Base-by-base conservation (phyloP, 2,329 filamentous ascomycete species). In the Colletotrichum magnum region DNA sequence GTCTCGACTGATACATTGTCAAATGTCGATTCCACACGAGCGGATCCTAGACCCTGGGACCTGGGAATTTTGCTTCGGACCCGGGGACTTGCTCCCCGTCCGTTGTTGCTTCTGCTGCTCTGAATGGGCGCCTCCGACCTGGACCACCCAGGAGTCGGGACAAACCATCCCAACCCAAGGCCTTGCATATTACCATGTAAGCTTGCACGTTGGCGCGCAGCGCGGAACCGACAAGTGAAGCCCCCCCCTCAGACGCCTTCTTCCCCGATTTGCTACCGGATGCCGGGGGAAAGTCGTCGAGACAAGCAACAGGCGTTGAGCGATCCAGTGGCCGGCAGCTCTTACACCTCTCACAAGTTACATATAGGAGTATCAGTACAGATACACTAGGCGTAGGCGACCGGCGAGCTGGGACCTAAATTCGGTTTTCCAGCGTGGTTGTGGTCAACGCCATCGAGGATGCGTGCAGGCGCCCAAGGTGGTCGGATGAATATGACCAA, bases 221-320 rank as follows among this genome's bases (percentile, higher is more conserved):
- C 15, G 45, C n/a, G 24, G 16, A 36, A 41, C 45, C 57, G 47
- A 52, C 32, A 36, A 64, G 52, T 54, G 61, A 68, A 53, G 28
- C 26, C 54, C 28, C 28, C 28, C 28, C 60, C 54, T 57, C 56
- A 24, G 45, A 12, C 66, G 66, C 66, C 47, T 52, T 61, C 66
- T 60, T 61, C 56, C 62, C 66, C 66, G 62, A 61, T 69, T 69
- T 66, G 66, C 51, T 69, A 57, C 62, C 62, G 39, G 15, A 52
- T 51, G 28, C 28, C 47, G 51, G 51, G 62, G 53, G 53, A 43
- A 43, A 24, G 41, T 24, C 39, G 56, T 60, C 21, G 21, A 53
- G 56, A 32, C 43, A 26, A 51, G 43, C 41, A 69, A 59, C 56
- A 51, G 18, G 43, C 50, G 56, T 2, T 9, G 58, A 41, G 41